Evolutionary conservation across 1,284 basidiomycete species (phyloP).

Genomic region (Ustilago trichophora): DNA sequence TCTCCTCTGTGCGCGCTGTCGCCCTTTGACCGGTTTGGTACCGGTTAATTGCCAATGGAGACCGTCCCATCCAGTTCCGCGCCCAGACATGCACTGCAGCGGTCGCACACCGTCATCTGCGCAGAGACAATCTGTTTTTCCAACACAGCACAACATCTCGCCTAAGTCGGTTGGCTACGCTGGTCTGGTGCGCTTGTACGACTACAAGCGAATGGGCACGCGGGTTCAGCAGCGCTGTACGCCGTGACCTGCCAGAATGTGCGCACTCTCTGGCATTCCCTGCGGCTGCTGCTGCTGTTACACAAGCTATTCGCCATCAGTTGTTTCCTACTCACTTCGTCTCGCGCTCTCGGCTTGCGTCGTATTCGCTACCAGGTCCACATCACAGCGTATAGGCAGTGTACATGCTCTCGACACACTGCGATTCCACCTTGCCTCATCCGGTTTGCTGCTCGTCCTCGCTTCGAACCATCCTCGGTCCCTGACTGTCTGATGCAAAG

Average conservation of each 20-base stretch:
- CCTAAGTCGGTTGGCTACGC: too few species aligned
- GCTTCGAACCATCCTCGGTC: constrained; percentile 4
- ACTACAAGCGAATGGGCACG: constrained; percentile 12
- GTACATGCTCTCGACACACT: background rate
- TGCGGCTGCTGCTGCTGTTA: too few species aligned
- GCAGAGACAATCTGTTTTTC: background rate
- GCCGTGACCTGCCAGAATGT: constrained; percentile 23
- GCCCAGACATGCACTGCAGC: constrained; percentile 1
- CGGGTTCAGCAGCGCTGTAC: constrained; percentile 1
- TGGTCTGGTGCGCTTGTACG: too few species aligned
- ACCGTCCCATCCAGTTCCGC: background rate
- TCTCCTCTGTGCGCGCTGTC: too few species aligned
- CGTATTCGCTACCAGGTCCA: background rate
- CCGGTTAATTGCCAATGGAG: constrained; percentile 2
- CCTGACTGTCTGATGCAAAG: background rate
- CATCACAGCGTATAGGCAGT: constrained; percentile 16
- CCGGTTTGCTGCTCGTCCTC: background rate
- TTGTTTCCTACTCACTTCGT: constrained; percentile 24
- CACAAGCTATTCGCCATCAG: constrained; percentile 27
- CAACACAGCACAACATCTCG: background rate
- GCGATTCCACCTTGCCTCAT: background rate
- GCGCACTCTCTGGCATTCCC: too few species aligned
- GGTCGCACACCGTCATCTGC: constrained; percentile 17
- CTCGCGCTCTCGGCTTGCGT: constrained; percentile 15
- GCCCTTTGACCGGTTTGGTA: constrained; percentile 10